Base-by-base conservation (phyloP, 192 early-diverging fungal species). In the Coemansia sp. region DNA sequence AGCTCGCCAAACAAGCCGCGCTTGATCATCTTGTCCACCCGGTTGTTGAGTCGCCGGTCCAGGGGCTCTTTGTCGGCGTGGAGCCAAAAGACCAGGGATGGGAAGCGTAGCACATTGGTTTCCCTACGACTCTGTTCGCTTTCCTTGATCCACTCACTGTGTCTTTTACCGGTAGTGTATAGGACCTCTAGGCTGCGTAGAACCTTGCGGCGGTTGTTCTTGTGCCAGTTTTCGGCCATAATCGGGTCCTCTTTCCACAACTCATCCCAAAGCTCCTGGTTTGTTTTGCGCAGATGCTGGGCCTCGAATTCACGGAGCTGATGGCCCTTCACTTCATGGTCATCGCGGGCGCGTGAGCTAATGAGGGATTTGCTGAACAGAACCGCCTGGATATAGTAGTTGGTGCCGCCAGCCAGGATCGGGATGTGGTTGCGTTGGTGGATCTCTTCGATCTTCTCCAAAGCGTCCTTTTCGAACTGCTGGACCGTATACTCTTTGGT, bases 361-460 rank as follows among this genome's bases (percentile, higher is more conserved):
- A 84, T 68, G 17, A 93, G 62, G 0, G 82, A 79, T 29, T 90
- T 78, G 27, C 79, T 65, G 80, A 87, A 99, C 27, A 99, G 64
- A 4, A 91, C 56, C 2, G 85, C 85, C 57, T 99, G 96, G 22
- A 99, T 82, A 62, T 99, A 99, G 66, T 99, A 99, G 56, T 95
- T 83, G 5, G 94, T 99, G 31, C 96, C 96, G 27, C 96, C 96
- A 6, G 94, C 93, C 6, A 99, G 67, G 9, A 99, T 83, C 3
- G 96, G 91, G 12, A 90, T 40, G 14, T 76, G 67, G 41, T 83
- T 57, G 10, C 87, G 78, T 17, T 56, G 45, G 39, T 92, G 83
- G 26, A 96, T 85, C 16, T 85, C 77, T n/a, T 77, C 45, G 46
- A 97, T 96, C 82, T 80, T 78, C 22, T 51, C 38, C 12, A 79